Evolutionary conservation across 164 flowering plant species (phyloP), one percentile per base, ranked within the genome.

Genomic region (Chloranthus sessilifolius): DNA sequence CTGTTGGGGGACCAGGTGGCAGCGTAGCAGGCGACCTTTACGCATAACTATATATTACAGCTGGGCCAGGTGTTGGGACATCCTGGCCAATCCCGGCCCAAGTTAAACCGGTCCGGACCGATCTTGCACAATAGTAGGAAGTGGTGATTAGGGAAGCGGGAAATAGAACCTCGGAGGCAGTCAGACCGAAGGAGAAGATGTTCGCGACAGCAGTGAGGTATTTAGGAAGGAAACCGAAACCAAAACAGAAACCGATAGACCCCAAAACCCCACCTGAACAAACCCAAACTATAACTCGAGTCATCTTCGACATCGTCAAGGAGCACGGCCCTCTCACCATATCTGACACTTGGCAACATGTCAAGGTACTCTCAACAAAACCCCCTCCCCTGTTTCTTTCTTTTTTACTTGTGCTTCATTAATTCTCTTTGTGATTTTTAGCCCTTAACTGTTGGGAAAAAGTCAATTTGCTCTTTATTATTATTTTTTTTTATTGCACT

Each of bases 241-340:
- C 95, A n/a, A 77, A 74, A 61, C 67, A 81, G 83, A 81, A 83
- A 58, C 89, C 95, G 0, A 80, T 84, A 27, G 86, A 79, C 65
- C 78, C 80, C 2, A 79, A 76, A 19, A 74, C 78, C 3, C 85
- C 84, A 46, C 90, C 94, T 2, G 97, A 90, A 67, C 90, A 82
- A 52, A 78, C 90, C 6, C 88, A 81, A 59, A 90, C 94, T 1
- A 82, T 83, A 46, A 75, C 95, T 0, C 57, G 95, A 36, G 80
- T 56, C 35, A 74, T 90, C 45, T 90, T 87, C 43, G 87, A 87
- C 55, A 70, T 90, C 36, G 64, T 90, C 19, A 90, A 83, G 68
- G 96, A 87, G 30, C 96, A 90, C 41, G 98, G 96, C n/a, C 98
- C 98, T 51, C 81, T 90, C 54, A 78, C 85, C 40, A 68, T 87